Percentiles rank a stretch among this genome's conserved stretches.
Conservation (phyloP, 768 basidiomycete species). For the Psilocybe cubensis region DNA sequence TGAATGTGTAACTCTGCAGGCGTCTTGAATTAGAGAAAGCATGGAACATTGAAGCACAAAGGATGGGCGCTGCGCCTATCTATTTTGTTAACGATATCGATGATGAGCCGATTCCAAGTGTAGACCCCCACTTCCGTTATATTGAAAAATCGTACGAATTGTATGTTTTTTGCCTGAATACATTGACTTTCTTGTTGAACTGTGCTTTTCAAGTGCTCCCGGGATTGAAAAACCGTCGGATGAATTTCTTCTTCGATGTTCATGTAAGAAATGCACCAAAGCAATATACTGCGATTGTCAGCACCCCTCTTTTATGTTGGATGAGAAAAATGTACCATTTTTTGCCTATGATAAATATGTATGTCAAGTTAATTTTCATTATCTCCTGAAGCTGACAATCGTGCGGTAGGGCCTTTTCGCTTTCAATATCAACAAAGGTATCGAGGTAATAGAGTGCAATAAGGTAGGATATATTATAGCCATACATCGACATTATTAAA, state of each 20-base stretch:
- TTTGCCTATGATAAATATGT: constrained; percentile 51
- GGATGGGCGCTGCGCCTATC: constrained; percentile 34
- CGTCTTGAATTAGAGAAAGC: constrained; percentile 30
- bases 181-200: constrained; percentile 13
- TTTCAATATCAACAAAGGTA: constrained; percentile 43
- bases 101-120: constrained; percentile 45
- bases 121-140: constrained; percentile 51
- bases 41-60: constrained; percentile 35
- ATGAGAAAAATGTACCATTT: constrained; percentile 26
- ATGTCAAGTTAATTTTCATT: not conserved
- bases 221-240: constrained; percentile 18
- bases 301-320: constrained; percentile 39
- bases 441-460: constrained; percentile 71
- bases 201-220: constrained; percentile 11
- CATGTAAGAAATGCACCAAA: constrained; percentile 40
- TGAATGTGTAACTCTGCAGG: constrained; percentile 11
- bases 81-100: constrained; percentile 44
- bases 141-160: constrained; percentile 55
- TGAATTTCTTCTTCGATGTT: constrained; percentile 46
- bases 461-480: constrained; percentile 36
- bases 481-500: not conserved
- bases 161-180: constrained; percentile 26
- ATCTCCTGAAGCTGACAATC: not conserved
- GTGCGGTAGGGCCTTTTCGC: constrained; percentile 49
- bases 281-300: constrained; percentile 52